Evolutionary conservation across 257 asterid species (phyloP).

Genomic region (Jacaranda mimosifolia): DNA sequence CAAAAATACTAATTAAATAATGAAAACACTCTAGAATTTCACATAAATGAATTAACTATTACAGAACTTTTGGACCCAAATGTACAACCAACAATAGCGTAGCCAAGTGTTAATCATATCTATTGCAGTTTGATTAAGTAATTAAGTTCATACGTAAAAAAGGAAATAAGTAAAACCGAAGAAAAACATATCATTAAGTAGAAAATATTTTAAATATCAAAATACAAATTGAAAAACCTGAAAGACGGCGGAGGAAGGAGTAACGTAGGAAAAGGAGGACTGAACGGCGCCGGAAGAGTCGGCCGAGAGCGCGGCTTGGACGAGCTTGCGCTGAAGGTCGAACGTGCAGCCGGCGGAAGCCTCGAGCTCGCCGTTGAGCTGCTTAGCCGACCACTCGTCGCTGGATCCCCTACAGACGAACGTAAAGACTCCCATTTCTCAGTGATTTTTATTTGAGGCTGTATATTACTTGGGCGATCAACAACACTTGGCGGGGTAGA

Average conservation of each 20-base stretch:
- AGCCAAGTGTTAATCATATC: not conserved
- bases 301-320: conserved; percentile 54
- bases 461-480: not conserved
- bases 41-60: not conserved
- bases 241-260: conserved; percentile 69
- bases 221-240: conserved; percentile 48
- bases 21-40: not conserved
- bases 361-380: conserved; percentile 62
- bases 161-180: not conserved
- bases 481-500: not conserved
- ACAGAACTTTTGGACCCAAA: not conserved
- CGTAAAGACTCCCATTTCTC: conserved; percentile 73
- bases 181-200: not conserved
- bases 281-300: conserved; percentile 67
- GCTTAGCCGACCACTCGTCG: conserved; percentile 68
- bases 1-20: not conserved
- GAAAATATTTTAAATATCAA: not conserved
- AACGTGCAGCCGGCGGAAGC: conserved; percentile 56
- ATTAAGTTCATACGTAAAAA: not conserved
- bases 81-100: not conserved
- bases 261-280: conserved; percentile 64
- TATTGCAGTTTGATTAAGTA: not conserved
- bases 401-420: conserved; percentile 58
- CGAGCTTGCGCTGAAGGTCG: conserved; percentile 74
- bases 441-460: not conserved